These are phyloP conservation scores for Lepidium didymum DNA, from an alignment of 345 rosid species.

Conservation along the genomic window DNA sequence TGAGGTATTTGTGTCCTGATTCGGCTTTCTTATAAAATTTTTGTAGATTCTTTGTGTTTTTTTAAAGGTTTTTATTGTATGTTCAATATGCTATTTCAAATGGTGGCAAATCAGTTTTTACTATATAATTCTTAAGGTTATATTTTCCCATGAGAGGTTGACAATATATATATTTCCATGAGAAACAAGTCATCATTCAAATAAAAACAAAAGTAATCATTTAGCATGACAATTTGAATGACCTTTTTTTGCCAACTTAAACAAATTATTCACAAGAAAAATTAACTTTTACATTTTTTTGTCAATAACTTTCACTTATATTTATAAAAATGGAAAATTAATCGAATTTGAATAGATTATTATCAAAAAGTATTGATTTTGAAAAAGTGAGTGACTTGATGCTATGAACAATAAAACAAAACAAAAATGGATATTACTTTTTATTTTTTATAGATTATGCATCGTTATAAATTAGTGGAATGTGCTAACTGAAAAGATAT, in stretches of 20 bases:
- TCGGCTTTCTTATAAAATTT: neutral
- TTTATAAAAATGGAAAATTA: neutral
- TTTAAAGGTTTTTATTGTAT: no score
- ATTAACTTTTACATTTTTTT: neutral
- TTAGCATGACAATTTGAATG: neutral
- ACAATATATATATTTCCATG: no score
- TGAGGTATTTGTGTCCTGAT: neutral
- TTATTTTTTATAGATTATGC: neutral
- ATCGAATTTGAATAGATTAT: neutral
- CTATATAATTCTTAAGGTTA: neutral
- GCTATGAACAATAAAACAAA: neutral
- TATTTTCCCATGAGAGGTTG: neutral
- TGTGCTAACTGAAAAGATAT: neutral
- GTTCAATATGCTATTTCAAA: neutral
- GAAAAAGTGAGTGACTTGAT: neutral
- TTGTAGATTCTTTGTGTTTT: neutral
- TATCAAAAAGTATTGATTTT: neutral
- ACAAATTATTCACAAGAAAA: neutral
- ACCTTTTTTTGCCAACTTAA: neutral
- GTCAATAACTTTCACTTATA: neutral
- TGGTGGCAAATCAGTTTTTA: neutral
- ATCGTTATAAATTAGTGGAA: neutral
- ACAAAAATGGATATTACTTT: neutral
- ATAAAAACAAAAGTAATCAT: neutral
- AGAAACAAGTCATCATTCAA: neutral